Conservation (phyloP, 768 basidiomycete genomes). For the Agrocybe chaxingu region DNA sequence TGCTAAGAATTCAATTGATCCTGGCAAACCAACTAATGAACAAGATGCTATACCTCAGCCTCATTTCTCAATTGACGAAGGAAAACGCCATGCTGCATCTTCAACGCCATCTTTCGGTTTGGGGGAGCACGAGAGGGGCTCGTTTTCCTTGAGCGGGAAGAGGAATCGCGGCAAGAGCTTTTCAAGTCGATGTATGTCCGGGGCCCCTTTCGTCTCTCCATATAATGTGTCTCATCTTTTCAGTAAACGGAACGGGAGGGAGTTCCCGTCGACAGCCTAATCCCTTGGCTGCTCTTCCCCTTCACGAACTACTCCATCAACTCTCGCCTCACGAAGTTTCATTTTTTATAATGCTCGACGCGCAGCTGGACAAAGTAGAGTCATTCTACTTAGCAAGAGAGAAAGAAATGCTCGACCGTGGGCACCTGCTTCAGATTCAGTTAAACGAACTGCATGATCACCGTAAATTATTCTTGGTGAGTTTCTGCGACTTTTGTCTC, state of each 20-base stretch:
- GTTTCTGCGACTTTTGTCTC: constrained; percentile 7
- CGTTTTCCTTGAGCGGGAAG: not conserved
- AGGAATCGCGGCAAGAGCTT: constrained; percentile 1
- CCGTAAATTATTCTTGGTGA: constrained; percentile 54
- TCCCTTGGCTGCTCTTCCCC: constrained; percentile 28
- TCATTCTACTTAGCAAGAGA: constrained; percentile 76
- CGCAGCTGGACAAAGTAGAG: constrained; percentile 82
- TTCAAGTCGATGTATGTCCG: constrained; percentile 5
- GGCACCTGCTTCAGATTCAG: constrained; percentile 57
- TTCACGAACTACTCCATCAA: constrained; percentile 47
- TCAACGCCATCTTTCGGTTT: not conserved
- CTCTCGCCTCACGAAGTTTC: constrained; percentile 58
- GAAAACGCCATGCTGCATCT: not conserved
- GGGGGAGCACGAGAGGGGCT: not conserved
- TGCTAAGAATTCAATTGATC: not conserved
- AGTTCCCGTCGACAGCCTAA: constrained; percentile 8
- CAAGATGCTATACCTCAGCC: too few species aligned
- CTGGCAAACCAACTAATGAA: not conserved
- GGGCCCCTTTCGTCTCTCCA: not conserved
- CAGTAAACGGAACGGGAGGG: not conserved
- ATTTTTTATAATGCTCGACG: constrained; percentile 79
- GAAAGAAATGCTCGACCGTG: constrained; percentile 51
- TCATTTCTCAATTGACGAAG: too few species aligned
- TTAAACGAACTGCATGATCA: constrained; percentile 74
- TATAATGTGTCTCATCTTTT: not conserved